Conservation (phyloP, 169 alveolate species). For the Ichthyophthirius multifiliis region DNA sequence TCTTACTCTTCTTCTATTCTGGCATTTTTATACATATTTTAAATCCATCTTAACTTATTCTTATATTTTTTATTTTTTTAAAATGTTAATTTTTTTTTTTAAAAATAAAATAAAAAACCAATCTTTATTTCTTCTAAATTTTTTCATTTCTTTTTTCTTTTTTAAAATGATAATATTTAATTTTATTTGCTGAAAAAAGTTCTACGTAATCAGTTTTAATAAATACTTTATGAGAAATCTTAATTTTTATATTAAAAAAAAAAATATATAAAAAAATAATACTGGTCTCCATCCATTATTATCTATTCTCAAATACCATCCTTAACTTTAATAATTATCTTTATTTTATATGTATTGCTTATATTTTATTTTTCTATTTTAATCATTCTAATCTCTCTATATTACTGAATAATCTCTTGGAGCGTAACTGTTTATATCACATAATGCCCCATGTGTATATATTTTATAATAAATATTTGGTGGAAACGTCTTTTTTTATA, state of each 20-base stretch:
- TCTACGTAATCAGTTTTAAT: slow-evolving; percentile 71
- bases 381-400: slow-evolving; percentile 25
- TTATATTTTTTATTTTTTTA: background rate
- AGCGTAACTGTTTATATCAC: slow-evolving; percentile 78
- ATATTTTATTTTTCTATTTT: slow-evolving; percentile 39
- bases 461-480: slow-evolving; percentile 82
- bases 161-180: slow-evolving; percentile 42
- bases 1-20: slow-evolving; percentile 52
- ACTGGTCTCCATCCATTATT: slow-evolving; percentile 88
- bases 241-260: background rate
- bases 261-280: slow-evolving; percentile 9
- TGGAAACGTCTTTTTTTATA: slow-evolving; percentile 57
- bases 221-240: slow-evolving; percentile 68
- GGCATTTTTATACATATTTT: slow-evolving; percentile 52
- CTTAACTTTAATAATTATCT: slow-evolving; percentile 51
- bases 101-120: background rate
- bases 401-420: slow-evolving; percentile 76
- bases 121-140: slow-evolving; percentile 57
- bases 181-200: slow-evolving; percentile 58
- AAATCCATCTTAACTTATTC: slow-evolving; percentile 40
- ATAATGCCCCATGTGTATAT: slow-evolving; percentile 70
- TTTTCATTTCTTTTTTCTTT: slow-evolving; percentile 57
- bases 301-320: slow-evolving; percentile 80
- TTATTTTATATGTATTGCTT: slow-evolving; percentile 48
- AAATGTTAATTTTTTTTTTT: too few relatives aligned